Base-by-base conservation (phyloP, 805 yeast genomes). In the Pichia phayaonensis region DNA sequence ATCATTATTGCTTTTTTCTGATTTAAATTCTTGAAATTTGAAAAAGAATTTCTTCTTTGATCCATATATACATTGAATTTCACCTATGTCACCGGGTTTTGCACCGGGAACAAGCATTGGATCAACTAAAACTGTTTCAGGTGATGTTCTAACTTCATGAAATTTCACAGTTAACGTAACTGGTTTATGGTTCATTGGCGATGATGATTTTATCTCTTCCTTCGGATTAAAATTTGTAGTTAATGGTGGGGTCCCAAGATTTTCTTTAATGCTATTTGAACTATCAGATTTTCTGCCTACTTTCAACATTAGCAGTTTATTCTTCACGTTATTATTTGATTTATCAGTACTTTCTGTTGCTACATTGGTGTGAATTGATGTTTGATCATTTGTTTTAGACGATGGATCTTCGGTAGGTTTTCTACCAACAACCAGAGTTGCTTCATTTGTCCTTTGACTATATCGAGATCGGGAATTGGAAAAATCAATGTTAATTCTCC, bases 51-150 rank as follows among this genome's bases (percentile, higher is more conserved):
- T 73, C 56, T 66, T 73, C 6, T 60, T 50, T 1, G 60, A 52
- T 5, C 67, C 66, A 40, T 63, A 64, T 4, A 76, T 71, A 29
- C 82, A 74, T 54, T 72, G 76, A 42, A 86, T 59, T 63, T 88
- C 95, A 22, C 88, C 90, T 8, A 87, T 66, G 59, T 85, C 87
- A 18, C 95, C 96, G n/a, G 74, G 80, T 48, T 71, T 70, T 1
- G 86, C 77, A 0, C 84, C 85, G 0, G 87, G 84, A 0, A 87
- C 56, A 4, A 79, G 68, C 0, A 70, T 60, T 20, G 81, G 65
- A 60, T 88, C 90, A 1, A 90, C 60, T 44, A 84, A 63, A 2
- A 90, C 86, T 38, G 78, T 79, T 38, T 81, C 82, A 1, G 69
- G 42, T 1, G 82, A 78, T 0, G 76, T 71, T 23, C 87, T 67